Evolutionary conservation across 768 basidiomycete genomes (phyloP).

Genomic region (Macrolepiota fuliginosa): DNA sequence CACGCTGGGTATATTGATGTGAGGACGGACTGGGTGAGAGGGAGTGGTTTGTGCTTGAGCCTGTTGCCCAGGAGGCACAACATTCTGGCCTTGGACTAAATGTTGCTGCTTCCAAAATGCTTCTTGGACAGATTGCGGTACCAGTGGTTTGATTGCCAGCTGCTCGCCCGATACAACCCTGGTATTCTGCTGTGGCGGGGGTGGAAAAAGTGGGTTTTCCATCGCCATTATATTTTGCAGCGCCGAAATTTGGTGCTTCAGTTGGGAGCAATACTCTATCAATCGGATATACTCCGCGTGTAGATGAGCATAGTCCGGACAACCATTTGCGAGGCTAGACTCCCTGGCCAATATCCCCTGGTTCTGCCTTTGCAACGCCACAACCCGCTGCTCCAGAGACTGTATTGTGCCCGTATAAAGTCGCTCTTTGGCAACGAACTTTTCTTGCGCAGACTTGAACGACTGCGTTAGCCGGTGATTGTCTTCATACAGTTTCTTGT

Average conservation of each 20-base stretch:
- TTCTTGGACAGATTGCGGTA: conserved; percentile 2
- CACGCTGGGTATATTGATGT: neutral
- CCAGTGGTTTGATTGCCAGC: neutral
- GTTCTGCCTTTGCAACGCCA: conserved; percentile 5
- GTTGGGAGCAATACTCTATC: neutral
- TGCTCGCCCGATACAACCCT: neutral
- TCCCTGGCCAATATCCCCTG: conserved; percentile 5
- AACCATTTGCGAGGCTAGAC: neutral
- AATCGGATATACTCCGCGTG: conserved; percentile 7
- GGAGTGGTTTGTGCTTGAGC: neutral
- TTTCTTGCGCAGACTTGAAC: conserved; percentile 21
- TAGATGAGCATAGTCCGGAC: conserved; percentile 9
- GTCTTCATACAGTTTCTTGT: conserved; percentile 37
- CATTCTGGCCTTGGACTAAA: neutral
- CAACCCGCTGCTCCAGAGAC: conserved; percentile 7
- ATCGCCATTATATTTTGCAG: neutral
- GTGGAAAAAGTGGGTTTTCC: neutral
- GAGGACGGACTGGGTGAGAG: neutral
- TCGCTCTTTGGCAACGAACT: conserved; percentile 14
- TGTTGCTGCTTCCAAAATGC: conserved; percentile 6
- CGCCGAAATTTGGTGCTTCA: neutral
- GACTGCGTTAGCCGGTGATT: conserved; percentile 29
- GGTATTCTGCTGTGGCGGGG: neutral
- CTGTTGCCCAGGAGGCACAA: neutral
- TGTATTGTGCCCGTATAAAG: conserved; percentile 19